Evolutionary conservation across 75 land plant genomes (phyloP).

Genomic region (Selaginella moellendorffii): DNA sequence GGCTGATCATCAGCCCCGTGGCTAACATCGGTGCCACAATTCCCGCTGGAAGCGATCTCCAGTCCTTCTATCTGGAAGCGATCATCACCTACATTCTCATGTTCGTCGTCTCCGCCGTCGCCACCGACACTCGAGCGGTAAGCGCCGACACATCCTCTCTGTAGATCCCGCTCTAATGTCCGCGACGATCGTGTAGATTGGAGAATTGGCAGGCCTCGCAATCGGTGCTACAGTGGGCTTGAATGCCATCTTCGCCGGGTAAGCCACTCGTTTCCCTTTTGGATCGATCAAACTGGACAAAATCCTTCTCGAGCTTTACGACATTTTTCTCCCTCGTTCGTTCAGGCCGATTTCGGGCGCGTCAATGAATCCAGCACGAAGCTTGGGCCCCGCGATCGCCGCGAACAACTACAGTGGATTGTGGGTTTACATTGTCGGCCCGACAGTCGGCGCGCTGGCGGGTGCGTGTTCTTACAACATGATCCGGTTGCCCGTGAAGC

Average conservation of each 20-base stretch:
- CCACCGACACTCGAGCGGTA: slow-evolving; percentile 66
- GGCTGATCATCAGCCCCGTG: slow-evolving; percentile 31
- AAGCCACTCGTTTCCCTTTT: slow-evolving; percentile 15
- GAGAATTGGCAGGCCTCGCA: slow-evolving; percentile 5
- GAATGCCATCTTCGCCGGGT: slow-evolving; percentile 9
- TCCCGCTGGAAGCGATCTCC: slow-evolving; percentile 40
- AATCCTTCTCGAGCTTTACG: not conserved
- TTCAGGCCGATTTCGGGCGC: slow-evolving; percentile 32
- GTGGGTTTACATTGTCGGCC: slow-evolving; percentile 57
- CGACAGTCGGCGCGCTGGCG: slow-evolving; percentile 28
- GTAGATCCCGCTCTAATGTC: not conserved
- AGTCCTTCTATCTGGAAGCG: slow-evolving; percentile 51
- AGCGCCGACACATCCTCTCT: not conserved
- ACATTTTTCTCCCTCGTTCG: not conserved
- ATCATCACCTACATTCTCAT: slow-evolving; percentile 67
- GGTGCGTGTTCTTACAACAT: slow-evolving; percentile 68
- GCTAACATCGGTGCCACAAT: slow-evolving; percentile 39
- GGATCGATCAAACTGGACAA: not conserved
- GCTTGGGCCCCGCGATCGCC: slow-evolving; percentile 51
- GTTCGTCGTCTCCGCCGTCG: slow-evolving; percentile 67
- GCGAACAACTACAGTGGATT: slow-evolving; percentile 27
- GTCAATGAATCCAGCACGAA: slow-evolving; percentile 67
- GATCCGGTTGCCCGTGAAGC: slow-evolving; percentile 47
- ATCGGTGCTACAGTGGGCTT: not conserved
- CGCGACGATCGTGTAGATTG: not conserved